Evolutionary conservation across 2,329 filamentous ascomycete genomes (phyloP).

Genomic region (Pseudogymnoascus sp.): DNA sequence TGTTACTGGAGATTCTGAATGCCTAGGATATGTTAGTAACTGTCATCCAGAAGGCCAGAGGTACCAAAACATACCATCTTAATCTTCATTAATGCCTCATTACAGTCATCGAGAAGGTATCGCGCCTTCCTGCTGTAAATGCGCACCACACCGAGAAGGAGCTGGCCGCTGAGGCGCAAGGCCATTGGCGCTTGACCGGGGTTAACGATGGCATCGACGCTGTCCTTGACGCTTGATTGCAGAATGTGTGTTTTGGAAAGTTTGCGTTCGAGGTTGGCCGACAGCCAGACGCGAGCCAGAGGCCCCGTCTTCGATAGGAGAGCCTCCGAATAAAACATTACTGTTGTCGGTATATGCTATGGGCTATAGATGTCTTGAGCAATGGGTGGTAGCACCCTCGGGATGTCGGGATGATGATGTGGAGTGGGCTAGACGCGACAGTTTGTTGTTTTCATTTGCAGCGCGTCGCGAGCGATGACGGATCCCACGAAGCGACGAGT

Average conservation of each 20-base stretch:
- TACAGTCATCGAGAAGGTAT: conserved; percentile 94
- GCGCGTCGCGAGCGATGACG: conserved; percentile 2
- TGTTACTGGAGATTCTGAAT: conserved; percentile 88
- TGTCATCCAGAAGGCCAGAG: not conserved
- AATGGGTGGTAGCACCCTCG: conserved; percentile 6
- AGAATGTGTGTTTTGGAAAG: conserved; percentile 94
- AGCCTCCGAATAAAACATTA: conserved; percentile 97
- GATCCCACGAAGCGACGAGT: not conserved
- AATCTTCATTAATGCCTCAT: conserved; percentile 94
- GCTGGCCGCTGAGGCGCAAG: conserved; percentile 83
- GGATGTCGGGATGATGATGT: conserved; percentile 5
- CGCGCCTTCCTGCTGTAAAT: conserved; percentile 97
- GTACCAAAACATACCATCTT: conserved; percentile 76
- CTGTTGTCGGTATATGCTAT: conserved; percentile 6
- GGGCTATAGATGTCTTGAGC: conserved; percentile 1
- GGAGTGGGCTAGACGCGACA: conserved; percentile 8
- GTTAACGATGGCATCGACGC: conserved; percentile 89
- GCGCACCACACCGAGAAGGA: conserved; percentile 88
- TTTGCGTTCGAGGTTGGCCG: conserved; percentile 96
- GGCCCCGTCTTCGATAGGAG: conserved; percentile 95
- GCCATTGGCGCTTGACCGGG: conserved; percentile 92
- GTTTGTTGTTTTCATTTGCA: conserved; percentile 9
- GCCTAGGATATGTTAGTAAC: conserved; percentile 52
- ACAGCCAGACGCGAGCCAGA: conserved; percentile 94
- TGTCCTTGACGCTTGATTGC: conserved; percentile 89